phyloP scores from a whole-genome alignment of 257 asterid species.

The Perilla frutescens region DNA sequence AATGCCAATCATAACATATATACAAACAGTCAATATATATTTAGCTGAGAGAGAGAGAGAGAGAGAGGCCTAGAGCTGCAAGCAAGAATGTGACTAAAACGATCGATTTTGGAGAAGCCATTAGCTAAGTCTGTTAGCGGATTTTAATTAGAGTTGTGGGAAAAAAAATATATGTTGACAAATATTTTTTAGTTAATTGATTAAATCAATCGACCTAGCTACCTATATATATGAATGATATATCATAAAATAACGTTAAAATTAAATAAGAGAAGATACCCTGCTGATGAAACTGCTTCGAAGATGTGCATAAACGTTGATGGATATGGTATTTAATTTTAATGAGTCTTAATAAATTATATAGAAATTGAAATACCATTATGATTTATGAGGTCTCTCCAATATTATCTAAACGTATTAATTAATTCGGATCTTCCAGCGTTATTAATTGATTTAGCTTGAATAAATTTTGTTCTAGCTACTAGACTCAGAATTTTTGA shows the following conservation, averaged over 20 bases:
- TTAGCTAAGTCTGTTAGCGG: background rate
- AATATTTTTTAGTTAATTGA: background rate
- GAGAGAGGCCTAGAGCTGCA: slow-evolving; percentile 5
- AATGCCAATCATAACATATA: background rate
- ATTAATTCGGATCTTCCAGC: too few relatives aligned
- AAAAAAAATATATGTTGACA: background rate
- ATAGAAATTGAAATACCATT: too few relatives aligned
- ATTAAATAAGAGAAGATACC: background rate
- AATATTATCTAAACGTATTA: too few relatives aligned
- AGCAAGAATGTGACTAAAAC: slow-evolving; percentile 10
- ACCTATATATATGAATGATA: background rate
- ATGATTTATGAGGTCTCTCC: too few relatives aligned
- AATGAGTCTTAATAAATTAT: too few relatives aligned
- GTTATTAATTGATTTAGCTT: too few relatives aligned
- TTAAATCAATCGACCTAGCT: background rate
- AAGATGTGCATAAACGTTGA: too few relatives aligned
- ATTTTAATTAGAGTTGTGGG: background rate
- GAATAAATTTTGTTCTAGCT: too few relatives aligned
- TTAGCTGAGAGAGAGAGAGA: background rate
- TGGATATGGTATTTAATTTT: too few relatives aligned
- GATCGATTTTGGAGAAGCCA: slow-evolving; percentile 25
- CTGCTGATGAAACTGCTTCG: too few relatives aligned
- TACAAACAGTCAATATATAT: too few relatives aligned
- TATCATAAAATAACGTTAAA: background rate
- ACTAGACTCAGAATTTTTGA: too few relatives aligned